Conservation (phyloP, 1,139 yeast species). For the Zhuliangozyma blackwelliae region DNA sequence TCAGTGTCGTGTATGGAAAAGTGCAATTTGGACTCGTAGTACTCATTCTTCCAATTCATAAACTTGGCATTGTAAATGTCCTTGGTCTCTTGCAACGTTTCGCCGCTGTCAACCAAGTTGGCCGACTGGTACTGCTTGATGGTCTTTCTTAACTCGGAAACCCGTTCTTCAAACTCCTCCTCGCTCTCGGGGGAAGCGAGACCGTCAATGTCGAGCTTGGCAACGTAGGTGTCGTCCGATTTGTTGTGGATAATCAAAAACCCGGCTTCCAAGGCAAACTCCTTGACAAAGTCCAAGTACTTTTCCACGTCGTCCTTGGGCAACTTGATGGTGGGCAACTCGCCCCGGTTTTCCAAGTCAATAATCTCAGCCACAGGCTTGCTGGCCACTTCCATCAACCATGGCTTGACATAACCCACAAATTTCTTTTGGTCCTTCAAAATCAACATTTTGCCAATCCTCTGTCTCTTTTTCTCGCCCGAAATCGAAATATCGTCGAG, state of each 20-base stretch:
- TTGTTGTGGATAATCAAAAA: conserved; percentile 59
- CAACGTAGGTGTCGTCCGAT: conserved; percentile 48
- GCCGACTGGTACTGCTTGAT: conserved; percentile 72
- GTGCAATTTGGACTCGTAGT: conserved; percentile 74
- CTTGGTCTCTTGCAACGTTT: conserved; percentile 56
- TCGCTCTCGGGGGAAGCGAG: conserved; percentile 59
- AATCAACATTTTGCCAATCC: conserved; percentile 61
- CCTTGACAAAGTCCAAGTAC: conserved; percentile 57
- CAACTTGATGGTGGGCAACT: conserved; percentile 46
- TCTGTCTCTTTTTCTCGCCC: conserved; percentile 65
- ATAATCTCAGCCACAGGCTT: conserved; percentile 26
- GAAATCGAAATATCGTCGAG: conserved; percentile 73
- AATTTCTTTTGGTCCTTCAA: conserved; percentile 70
- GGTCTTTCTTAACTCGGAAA: conserved; percentile 35
- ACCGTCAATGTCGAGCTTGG: conserved; percentile 72
- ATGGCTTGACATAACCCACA: conserved; percentile 59
- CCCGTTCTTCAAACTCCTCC: conserved; percentile 56
- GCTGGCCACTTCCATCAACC: conserved; percentile 50
- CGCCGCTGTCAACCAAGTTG: conserved; percentile 59
- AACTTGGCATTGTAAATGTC: conserved; percentile 70
- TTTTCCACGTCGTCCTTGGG: conserved; percentile 45
- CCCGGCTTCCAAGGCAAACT: conserved; percentile 64
- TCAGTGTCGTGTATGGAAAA: conserved; percentile 58
- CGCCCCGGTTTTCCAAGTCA: conserved; percentile 37
- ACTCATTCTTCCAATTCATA: conserved; percentile 74